Conservation (phyloP, 176 grass and related monocot genomes). For the Phyllostachys edulis region DNA sequence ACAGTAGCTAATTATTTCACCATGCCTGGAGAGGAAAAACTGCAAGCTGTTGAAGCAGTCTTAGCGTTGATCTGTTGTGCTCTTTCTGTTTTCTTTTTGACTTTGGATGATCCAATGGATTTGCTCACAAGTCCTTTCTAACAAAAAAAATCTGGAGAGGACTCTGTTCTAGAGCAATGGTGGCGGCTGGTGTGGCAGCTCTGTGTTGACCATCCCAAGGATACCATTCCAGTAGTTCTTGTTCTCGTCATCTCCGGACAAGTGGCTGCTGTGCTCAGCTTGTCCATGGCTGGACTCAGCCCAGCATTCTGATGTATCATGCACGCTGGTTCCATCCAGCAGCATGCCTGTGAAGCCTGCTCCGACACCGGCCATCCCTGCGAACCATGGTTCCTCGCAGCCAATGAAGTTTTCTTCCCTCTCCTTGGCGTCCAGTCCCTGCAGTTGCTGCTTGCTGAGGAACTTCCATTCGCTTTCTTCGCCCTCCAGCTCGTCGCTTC, state of each 20-base stretch:
- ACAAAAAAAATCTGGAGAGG: slow-evolving; percentile 20
- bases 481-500: slow-evolving; percentile 33
- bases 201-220: slow-evolving; percentile 71
- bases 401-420: slow-evolving; percentile 43
- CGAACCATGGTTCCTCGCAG: slow-evolving; percentile 52
- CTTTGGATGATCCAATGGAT: slow-evolving; percentile 18
- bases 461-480: slow-evolving; percentile 62
- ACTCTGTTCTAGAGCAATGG: slow-evolving; percentile 49
- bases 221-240: slow-evolving; percentile 92
- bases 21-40: slow-evolving; percentile 38
- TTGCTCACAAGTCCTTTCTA: slow-evolving; percentile 19
- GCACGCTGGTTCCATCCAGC: slow-evolving; percentile 50
- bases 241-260: slow-evolving; percentile 57
- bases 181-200: slow-evolving; percentile 47
- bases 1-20: slow-evolving; percentile 35
- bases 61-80: slow-evolving; percentile 30
- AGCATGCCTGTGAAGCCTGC: slow-evolving; percentile 63
- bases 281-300: slow-evolving; percentile 66
- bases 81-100: slow-evolving; percentile 33
- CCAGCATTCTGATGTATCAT: slow-evolving; percentile 56
- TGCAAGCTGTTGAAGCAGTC: slow-evolving; percentile 28
- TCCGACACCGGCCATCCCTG: slow-evolving; percentile 33
- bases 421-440: slow-evolving; percentile 34
- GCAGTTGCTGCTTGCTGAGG: slow-evolving; percentile 51
- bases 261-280: slow-evolving; percentile 39